Conservation (phyloP, 192 early-diverging fungal genomes). For the Piromyces sp. region DNA sequence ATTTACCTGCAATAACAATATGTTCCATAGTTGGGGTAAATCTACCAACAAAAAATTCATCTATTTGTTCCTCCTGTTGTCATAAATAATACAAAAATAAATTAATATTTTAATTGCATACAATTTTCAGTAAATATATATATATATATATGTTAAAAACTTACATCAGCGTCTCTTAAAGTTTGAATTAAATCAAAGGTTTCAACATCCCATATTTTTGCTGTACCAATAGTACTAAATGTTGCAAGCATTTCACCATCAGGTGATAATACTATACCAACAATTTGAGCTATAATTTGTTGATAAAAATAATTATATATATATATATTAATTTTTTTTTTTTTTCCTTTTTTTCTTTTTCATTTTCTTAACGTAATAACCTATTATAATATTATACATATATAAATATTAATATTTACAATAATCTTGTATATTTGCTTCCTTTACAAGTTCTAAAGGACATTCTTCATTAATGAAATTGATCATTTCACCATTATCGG, state of each 20-base stretch:
- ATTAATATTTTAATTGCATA: neutral
- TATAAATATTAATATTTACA: conserved; percentile 7
- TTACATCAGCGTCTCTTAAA: conserved; percentile 41
- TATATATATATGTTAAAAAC: neutral
- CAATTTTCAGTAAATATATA: too few relatives aligned
- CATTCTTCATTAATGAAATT: conserved; percentile 48
- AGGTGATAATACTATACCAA: conserved; percentile 63
- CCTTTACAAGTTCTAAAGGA: conserved; percentile 39
- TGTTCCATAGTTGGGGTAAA: conserved; percentile 49
- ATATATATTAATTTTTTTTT: too few relatives aligned
- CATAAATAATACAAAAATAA: neutral
- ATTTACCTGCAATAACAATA: conserved; percentile 69
- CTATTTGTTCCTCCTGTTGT: conserved; percentile 43
- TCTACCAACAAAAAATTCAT: conserved; percentile 76
- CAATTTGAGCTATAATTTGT: neutral
- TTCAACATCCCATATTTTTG: conserved; percentile 64
- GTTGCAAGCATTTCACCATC: conserved; percentile 75
- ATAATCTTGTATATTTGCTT: conserved; percentile 56
- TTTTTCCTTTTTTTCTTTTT: too few relatives aligned
- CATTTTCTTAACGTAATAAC: too few relatives aligned
- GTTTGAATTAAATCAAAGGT: conserved; percentile 50
- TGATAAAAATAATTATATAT: too few relatives aligned
- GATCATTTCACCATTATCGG: conserved; percentile 35
- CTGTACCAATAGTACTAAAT: conserved; percentile 60
- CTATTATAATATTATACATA: too few relatives aligned